Evolutionary conservation across 805 yeast species (phyloP), one percentile per base, ranked within the genome.

Genomic region (Lachancea meyersii): DNA sequence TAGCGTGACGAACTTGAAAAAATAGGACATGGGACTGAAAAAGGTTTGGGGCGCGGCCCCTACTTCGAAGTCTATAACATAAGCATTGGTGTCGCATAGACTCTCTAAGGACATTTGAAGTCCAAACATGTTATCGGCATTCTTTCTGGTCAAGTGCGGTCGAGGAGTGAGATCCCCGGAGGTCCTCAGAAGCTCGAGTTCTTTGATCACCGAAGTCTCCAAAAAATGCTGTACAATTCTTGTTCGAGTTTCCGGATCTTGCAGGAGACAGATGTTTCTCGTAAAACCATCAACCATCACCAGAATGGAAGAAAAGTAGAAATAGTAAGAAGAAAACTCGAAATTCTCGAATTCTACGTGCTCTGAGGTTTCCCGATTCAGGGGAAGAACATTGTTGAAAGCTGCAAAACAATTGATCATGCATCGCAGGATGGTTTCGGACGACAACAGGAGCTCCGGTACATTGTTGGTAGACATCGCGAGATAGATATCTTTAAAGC

Each of bases 301-400:
- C 14, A 60, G 38, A 23, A 61, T 48, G 3, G 64, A 58, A 1
- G 63, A 54, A 33, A 60, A 60, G 43, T 53, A 57, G 39, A 55
- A 58, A 38, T 51, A 61, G 44, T 49, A 61, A 4, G 63, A 52
- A 16, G 67, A 60, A 70, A 89, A 93, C 40, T 86, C 91, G 24
- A 85, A 86, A 35, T 80, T 80, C 57, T 91, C 98, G 58, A 84
- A 93, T 57, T 89, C 96, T 8, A 91, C 88, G 60, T 91, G 98
- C 46, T 77, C 81, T 5, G 74, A 70, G 3, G 79, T 77, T 55
- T 87, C 96, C 46, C 97, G 71, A 47, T 71, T 75, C 53, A 86
- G 65, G 0, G 84, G 80, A 1, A 93, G 85, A 35, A 79, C 72
- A 3, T 45, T 52, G 38, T 51, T 57, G 37, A 61, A 61, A 24